Conservation (phyloP, 2,329 filamentous ascomycete genomes). For the Ceratocystis alfenasii region DNA sequence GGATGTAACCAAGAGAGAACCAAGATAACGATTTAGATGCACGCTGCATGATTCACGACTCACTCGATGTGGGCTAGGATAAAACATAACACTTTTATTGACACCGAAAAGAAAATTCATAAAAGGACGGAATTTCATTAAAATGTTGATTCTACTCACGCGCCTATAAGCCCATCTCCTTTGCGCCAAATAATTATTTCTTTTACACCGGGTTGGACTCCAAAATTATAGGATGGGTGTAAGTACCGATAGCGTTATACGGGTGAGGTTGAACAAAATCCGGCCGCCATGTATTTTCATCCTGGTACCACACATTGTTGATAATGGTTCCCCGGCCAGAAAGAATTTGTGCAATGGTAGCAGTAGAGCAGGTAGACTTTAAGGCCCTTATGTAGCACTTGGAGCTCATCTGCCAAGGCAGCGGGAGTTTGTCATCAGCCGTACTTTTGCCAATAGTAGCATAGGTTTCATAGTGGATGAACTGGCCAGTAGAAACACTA, state of each 20-base stretch:
- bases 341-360: conserved; percentile 28
- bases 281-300: not conserved
- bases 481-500: conserved; percentile 44
- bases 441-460: not conserved
- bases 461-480: conserved; percentile 39
- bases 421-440: not conserved
- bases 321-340: conserved; percentile 14
- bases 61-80: not conserved
- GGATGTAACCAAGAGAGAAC: not conserved
- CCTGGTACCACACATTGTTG: conserved; percentile 15
- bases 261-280: not conserved
- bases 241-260: not conserved
- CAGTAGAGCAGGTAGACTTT: conserved; percentile 38
- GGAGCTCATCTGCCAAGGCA: conserved; percentile 26
- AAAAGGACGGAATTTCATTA: not conserved
- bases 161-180: not conserved
- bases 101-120: not conserved
- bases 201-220: not conserved
- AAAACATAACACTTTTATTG: not conserved
- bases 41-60: not conserved
- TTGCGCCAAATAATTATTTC: not conserved
- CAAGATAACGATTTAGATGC: not conserved
- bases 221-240: not conserved
- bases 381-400: conserved; percentile 51
- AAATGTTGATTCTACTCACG: not conserved